Conservation (phyloP, 1,284 basidiomycete species). For the Leccinum griseonigrum region DNA sequence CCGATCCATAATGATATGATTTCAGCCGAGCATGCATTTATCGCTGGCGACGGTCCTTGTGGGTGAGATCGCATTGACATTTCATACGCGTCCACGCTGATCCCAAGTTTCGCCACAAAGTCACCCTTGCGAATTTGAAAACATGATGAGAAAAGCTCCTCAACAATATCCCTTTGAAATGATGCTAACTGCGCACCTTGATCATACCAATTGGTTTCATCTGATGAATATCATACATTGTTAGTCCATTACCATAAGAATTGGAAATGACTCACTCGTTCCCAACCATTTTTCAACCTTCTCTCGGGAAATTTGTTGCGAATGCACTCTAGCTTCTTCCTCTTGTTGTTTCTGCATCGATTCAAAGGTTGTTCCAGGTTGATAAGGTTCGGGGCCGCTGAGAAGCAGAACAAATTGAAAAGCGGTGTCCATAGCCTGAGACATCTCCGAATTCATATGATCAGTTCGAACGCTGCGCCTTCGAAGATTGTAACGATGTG, state of each 20-base stretch:
- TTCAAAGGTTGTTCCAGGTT: not conserved
- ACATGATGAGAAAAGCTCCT: no score
- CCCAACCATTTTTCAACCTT: not conserved
- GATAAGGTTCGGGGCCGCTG: not conserved
- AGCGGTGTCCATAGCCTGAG: not conserved
- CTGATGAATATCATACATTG: no score
- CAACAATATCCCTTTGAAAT: no score
- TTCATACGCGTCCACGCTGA: not conserved
- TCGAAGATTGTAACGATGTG: no score
- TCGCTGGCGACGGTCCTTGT: slow-evolving; percentile 67
- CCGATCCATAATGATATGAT: slow-evolving; percentile 1
- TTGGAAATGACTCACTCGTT: not conserved
- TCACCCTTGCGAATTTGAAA: no score
- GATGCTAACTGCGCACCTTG: no score
- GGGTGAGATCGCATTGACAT: slow-evolving; percentile 43
- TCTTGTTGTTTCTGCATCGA: not conserved
- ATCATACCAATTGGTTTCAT: no score
- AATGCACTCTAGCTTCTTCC: not conserved
- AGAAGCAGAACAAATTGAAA: not conserved
- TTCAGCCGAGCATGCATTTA: slow-evolving; percentile 16
- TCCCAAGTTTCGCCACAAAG: slow-evolving; percentile 46
- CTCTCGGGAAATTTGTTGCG: not conserved
- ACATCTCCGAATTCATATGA: not conserved
- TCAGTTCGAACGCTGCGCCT: no score
- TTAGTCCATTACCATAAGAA: no score